Conservation (phyloP, 1,139 yeast genomes). For the Kodamaea derodonti region DNA sequence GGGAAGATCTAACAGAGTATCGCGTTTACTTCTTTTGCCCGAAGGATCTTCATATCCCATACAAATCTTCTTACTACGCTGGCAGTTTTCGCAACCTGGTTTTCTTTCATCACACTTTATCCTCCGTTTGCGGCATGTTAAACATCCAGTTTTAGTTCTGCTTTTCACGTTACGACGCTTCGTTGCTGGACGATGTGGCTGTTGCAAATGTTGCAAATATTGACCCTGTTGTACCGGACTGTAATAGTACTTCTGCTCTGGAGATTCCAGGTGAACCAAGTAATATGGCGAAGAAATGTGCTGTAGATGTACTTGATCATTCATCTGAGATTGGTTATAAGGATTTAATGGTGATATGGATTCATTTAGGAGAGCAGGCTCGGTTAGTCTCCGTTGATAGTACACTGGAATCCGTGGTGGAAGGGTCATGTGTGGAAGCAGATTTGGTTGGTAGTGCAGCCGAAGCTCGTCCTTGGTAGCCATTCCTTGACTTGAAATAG, state of each 20-base stretch:
- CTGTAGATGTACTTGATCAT: too few species aligned
- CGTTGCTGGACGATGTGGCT: too few species aligned
- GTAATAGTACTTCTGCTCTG: neutral
- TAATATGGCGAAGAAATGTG: neutral
- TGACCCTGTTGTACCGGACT: neutral
- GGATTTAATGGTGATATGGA: neutral
- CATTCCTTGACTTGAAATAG: neutral
- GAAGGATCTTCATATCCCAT: slow-evolving; percentile 51
- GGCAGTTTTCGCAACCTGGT: slow-evolving; percentile 70
- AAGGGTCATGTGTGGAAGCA: too few species aligned
- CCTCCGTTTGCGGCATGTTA: slow-evolving; percentile 24
- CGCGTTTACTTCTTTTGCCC: slow-evolving; percentile 8
- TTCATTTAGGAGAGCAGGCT: too few species aligned
- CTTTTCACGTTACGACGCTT: slow-evolving; percentile 36
- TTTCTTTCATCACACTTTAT: slow-evolving; percentile 39
- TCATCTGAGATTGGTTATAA: neutral
- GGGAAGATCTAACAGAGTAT: slow-evolving; percentile 8
- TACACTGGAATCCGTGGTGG: neutral
- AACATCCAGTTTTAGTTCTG: slow-evolving; percentile 22
- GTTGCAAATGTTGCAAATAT: neutral
- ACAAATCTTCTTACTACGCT: slow-evolving; percentile 63
- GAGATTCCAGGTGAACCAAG: neutral
- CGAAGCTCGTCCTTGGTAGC: too few species aligned
- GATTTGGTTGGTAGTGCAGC: too few species aligned
- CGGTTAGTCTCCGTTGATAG: neutral